phyloP scores from a whole-genome alignment of 106 monocot genomes.

The Ottelia alismoides region DNA sequence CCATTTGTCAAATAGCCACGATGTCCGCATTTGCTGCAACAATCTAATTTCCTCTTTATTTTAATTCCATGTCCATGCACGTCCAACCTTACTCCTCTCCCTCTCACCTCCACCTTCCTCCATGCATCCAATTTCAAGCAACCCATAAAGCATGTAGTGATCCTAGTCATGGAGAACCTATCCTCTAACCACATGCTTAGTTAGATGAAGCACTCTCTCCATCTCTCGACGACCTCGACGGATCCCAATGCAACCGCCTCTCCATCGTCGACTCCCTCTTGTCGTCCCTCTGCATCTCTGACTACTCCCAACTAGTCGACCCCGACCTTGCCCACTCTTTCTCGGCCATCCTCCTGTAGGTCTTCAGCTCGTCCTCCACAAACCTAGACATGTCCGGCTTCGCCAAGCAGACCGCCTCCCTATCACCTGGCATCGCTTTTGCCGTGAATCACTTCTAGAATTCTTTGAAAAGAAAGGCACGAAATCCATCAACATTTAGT shows the following conservation, averaged over 20 bases:
- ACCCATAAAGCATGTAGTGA: slow-evolving; percentile 53
- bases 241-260: slow-evolving; percentile 50
- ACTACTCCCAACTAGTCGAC: slow-evolving; percentile 51
- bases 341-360: slow-evolving; percentile 45
- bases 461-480: too few species aligned
- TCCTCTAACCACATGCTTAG: slow-evolving; percentile 95
- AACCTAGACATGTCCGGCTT: slow-evolving; percentile 70
- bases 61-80: too few species aligned
- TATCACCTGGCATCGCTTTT: slow-evolving; percentile 21
- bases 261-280: slow-evolving; percentile 22
- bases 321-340: slow-evolving; percentile 72
- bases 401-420: slow-evolving; percentile 35
- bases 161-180: slow-evolving; percentile 80
- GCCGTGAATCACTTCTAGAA: slow-evolving; percentile 53
- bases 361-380: slow-evolving; percentile 33
- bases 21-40: too few species aligned
- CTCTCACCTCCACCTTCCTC: too few species aligned
- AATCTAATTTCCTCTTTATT: too few species aligned
- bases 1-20: too few species aligned
- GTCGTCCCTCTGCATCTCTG: slow-evolving; percentile 45
- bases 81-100: too few species aligned
- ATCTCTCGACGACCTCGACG: slow-evolving; percentile 55
- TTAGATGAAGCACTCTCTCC: slow-evolving; percentile 68
- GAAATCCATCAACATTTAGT: too few species aligned
- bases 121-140: too few species aligned